These are phyloP conservation scores for Macrolepiota dolichaula DNA, from an alignment of 768 basidiomycete species.

Conservation along the genomic window DNA sequence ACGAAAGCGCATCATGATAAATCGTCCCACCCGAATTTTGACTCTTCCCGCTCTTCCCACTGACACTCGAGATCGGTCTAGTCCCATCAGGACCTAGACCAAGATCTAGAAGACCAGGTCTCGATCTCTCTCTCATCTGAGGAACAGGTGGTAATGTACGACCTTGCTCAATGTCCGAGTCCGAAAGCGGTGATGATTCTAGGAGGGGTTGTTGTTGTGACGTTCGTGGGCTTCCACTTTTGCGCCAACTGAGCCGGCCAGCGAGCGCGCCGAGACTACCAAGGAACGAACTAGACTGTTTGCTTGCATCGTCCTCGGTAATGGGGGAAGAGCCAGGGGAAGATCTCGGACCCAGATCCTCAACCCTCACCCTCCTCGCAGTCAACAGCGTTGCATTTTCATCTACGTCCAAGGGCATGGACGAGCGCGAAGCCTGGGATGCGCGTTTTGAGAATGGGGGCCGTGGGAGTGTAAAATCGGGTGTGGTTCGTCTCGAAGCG, in stretches of 20 bases:
- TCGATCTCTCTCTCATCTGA: slow-evolving; percentile 17
- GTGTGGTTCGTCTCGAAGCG: slow-evolving; percentile 18
- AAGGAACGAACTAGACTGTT: slow-evolving; percentile 17
- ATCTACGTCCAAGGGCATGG: slow-evolving; percentile 29
- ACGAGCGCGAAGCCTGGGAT: slow-evolving; percentile 23
- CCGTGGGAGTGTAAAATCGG: slow-evolving; percentile 17
- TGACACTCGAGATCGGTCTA: slow-evolving; percentile 58
- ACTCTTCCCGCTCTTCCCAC: slow-evolving; percentile 51
- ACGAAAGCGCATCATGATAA: slow-evolving; percentile 62
- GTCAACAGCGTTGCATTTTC: slow-evolving; percentile 49
- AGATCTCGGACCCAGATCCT: slow-evolving; percentile 30
- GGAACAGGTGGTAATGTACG: slow-evolving; percentile 30
- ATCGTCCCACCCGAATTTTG: slow-evolving; percentile 50
- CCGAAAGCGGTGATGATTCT: slow-evolving; percentile 24
- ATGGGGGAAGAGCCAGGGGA: slow-evolving; percentile 13
- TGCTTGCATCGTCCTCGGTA: background rate
- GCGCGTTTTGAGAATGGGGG: slow-evolving; percentile 19
- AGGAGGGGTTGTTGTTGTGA: slow-evolving; percentile 20
- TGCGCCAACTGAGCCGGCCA: slow-evolving; percentile 61
- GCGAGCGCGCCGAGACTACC: slow-evolving; percentile 44
- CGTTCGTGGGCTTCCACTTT: slow-evolving; percentile 23
- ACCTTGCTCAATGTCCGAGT: slow-evolving; percentile 47
- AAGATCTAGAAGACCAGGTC: slow-evolving; percentile 19
- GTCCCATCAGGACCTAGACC: slow-evolving; percentile 36
- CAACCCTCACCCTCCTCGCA: slow-evolving; percentile 45